Conservation (phyloP, 2,329 filamentous ascomycete genomes). For the Diaporthe sp. region DNA sequence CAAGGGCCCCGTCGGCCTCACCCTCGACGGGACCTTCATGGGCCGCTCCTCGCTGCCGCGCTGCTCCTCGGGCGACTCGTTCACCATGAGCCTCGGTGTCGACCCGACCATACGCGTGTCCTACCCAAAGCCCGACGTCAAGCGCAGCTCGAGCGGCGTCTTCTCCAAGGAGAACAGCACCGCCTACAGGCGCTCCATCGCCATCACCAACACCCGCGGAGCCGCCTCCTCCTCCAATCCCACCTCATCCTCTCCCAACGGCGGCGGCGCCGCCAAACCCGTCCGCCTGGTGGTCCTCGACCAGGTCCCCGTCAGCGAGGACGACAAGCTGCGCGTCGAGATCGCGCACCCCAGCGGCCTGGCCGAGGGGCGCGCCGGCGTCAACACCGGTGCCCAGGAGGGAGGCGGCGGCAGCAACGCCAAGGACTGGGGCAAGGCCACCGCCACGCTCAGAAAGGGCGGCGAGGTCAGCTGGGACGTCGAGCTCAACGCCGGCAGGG, state of each 20-base stretch:
- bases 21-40: slow-evolving; percentile 74
- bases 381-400: slow-evolving; percentile 52
- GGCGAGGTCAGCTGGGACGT: slow-evolving; percentile 73
- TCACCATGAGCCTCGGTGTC: slow-evolving; percentile 69
- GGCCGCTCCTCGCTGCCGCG: slow-evolving; percentile 68
- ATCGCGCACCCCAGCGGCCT: slow-evolving; percentile 65
- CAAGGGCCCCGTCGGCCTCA: slow-evolving; percentile 67
- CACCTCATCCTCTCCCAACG: slow-evolving; percentile 60
- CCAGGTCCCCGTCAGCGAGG: slow-evolving; percentile 73
- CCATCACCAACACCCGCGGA: slow-evolving; percentile 64
- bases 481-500: slow-evolving; percentile 67
- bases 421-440: slow-evolving; percentile 67
- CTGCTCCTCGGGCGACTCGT: slow-evolving; percentile 66
- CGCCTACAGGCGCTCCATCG: slow-evolving; percentile 63
- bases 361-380: slow-evolving; percentile 52
- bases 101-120: slow-evolving; percentile 69
- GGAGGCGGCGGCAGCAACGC: slow-evolving; percentile 49
- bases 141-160: slow-evolving; percentile 63
- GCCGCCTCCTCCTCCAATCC: neutral
- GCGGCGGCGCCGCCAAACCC: slow-evolving; percentile 47
- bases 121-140: slow-evolving; percentile 69
- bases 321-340: slow-evolving; percentile 68
- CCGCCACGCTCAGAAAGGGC: slow-evolving; percentile 65
- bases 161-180: slow-evolving; percentile 67
- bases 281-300: slow-evolving; percentile 68